Evolutionary conservation across 345 rosid species (phyloP).

Genomic region (Eucalyptus sp.): DNA sequence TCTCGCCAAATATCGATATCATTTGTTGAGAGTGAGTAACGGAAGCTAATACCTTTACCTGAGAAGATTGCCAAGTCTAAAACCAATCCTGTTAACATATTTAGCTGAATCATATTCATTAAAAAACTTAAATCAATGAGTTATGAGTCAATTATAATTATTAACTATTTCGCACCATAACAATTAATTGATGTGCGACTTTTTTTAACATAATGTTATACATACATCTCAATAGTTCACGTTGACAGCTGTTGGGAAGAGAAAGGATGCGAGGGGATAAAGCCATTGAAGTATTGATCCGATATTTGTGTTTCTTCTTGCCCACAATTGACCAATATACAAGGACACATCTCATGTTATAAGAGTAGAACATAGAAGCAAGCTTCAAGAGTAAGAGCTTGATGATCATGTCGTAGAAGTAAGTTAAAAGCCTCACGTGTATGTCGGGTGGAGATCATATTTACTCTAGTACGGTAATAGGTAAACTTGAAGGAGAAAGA

Average conservation of each 20-base stretch:
- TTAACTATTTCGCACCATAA: background rate
- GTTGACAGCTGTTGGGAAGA: background rate
- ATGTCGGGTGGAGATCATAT: no score
- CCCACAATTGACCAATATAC: background rate
- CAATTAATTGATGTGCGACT: fast-evolving
- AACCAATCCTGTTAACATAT: fast-evolving
- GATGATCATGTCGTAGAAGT: background rate
- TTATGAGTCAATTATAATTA: background rate
- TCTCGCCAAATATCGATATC: background rate
- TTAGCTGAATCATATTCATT: fast-evolving
- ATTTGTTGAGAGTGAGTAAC: background rate
- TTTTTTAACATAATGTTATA: background rate
- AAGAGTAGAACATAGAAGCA: background rate
- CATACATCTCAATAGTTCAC: background rate
- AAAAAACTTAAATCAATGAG: background rate
- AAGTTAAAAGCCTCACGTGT: background rate
- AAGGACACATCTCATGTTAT: background rate
- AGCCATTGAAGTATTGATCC: background rate
- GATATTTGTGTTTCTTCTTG: background rate
- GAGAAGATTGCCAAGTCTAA: background rate
- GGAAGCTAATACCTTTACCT: background rate
- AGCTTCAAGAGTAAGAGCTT: background rate
- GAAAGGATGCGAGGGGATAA: background rate
- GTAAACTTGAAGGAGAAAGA: no score
- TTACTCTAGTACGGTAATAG: no score